These are phyloP conservation scores for Ormosia semicastrata DNA, from an alignment of 306 rosid species.

Conservation along the genomic window DNA sequence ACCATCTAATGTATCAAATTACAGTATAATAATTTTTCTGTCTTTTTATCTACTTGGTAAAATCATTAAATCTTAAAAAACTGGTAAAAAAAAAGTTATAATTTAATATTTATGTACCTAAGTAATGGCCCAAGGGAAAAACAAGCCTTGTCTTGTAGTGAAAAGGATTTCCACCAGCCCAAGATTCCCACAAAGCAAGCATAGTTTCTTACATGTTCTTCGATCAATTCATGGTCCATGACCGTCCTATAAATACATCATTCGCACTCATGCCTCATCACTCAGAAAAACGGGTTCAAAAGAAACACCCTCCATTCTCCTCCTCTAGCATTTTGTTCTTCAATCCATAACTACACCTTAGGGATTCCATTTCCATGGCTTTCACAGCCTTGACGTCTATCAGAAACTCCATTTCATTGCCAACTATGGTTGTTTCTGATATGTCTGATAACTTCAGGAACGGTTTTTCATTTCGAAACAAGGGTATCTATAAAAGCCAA, in stretches of 20 bases:
- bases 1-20: neutral
- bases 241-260: slow-evolving; percentile 34
- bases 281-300: neutral
- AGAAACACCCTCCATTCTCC: neutral
- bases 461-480: slow-evolving; percentile 23
- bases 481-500: neutral
- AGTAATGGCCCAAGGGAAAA: neutral
- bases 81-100: neutral
- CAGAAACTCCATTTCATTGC: slow-evolving; percentile 26
- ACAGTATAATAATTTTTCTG: neutral
- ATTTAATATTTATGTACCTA: neutral
- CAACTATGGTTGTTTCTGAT: slow-evolving; percentile 27
- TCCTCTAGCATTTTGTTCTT: neutral
- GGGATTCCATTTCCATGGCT: slow-evolving; percentile 41
- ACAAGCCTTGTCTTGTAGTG: slow-evolving; percentile 58
- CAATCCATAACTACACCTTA: neutral
- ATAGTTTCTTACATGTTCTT: slow-evolving; percentile 7
- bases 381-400: slow-evolving; percentile 31
- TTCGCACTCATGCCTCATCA: slow-evolving; percentile 17
- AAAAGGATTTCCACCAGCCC: slow-evolving; percentile 45
- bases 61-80: neutral
- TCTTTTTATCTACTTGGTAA: neutral
- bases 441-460: neutral
- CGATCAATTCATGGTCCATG: neutral
- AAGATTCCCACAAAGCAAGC: slow-evolving; percentile 47